Percentiles rank a stretch among this genome's conserved stretches.
These are phyloP conservation scores for Annulohypoxylon bovei DNA, from an alignment of 495 filamentous ascomycete species.

Conservation along the genomic window DNA sequence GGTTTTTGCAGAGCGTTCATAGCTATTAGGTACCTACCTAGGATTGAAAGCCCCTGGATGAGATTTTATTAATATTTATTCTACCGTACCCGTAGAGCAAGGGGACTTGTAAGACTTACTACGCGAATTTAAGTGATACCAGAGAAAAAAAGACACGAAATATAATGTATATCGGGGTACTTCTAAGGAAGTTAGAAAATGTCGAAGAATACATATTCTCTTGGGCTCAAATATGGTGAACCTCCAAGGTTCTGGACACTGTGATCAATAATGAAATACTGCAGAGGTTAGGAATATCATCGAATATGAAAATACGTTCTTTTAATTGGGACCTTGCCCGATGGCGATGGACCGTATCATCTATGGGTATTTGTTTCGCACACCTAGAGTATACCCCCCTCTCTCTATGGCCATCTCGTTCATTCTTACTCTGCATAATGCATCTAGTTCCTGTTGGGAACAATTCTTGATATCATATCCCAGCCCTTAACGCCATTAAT, in stretches of 20 bases:
- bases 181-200: no score
- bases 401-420: background rate
- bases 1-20: background rate
- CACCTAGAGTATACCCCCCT: background rate
- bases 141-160: no score
- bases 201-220: background rate
- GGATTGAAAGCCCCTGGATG: background rate
- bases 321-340: background rate
- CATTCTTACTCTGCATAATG: background rate
- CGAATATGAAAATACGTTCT: background rate
- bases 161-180: no score
- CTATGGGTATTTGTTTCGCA: background rate
- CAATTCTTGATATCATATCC: background rate
- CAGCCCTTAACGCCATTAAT: conserved; percentile 12
- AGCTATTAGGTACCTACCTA: background rate
- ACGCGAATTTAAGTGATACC: no score
- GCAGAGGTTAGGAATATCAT: no score
- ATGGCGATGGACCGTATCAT: background rate
- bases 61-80: background rate
- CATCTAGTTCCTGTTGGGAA: background rate
- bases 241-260: background rate
- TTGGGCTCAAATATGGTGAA: background rate
- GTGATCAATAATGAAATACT: no score
- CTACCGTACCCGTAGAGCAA: background rate
- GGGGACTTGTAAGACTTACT: background rate